Evolutionary conservation across 192 early-diverging fungal species (phyloP).

Genomic region (Coemansia sp.): DNA sequence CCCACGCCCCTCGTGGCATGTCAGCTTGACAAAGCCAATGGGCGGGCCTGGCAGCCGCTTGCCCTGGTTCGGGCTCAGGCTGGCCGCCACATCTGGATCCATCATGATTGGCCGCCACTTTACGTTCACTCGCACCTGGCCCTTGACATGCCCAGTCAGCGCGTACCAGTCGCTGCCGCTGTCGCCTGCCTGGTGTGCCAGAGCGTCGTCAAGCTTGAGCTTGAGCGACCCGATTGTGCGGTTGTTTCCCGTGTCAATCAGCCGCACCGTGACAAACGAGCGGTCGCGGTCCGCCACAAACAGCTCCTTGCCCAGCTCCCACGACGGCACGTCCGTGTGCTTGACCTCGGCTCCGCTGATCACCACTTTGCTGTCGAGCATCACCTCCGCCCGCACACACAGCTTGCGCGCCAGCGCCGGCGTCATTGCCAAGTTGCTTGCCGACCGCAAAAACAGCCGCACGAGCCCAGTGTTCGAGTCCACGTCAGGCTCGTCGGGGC

Average conservation of each 20-base stretch:
- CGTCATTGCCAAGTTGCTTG: constrained; percentile 61
- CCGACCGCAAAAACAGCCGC: constrained; percentile 65
- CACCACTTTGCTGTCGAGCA: constrained; percentile 54
- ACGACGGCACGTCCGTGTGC: constrained; percentile 77
- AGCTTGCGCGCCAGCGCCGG: constrained; percentile 51
- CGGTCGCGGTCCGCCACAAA: constrained; percentile 71
- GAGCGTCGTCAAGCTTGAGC: constrained; percentile 43
- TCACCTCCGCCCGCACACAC: constrained; percentile 60
- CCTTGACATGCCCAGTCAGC: constrained; percentile 55
- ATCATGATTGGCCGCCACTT: constrained; percentile 84
- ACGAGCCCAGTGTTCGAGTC: constrained; percentile 72
- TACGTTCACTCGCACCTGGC: constrained; percentile 62
- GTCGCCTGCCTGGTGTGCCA: constrained; percentile 49
- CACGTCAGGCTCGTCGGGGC: constrained; percentile 49
- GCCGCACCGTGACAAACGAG: constrained; percentile 60
- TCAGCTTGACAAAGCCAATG: constrained; percentile 77
- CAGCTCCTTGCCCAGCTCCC: constrained; percentile 68
- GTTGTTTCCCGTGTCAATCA: constrained; percentile 56
- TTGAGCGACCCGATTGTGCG: constrained; percentile 39
- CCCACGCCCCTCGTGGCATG: constrained; percentile 69
- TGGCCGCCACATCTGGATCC: constrained; percentile 60
- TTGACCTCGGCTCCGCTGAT: constrained; percentile 66
- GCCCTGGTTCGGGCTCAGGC: constrained; percentile 33
- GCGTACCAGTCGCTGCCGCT: constrained; percentile 65
- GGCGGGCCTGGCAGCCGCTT: constrained; percentile 58